Evolutionary conservation across 163 green algal genomes (phyloP).

Genomic region (Volvox carteri): DNA sequence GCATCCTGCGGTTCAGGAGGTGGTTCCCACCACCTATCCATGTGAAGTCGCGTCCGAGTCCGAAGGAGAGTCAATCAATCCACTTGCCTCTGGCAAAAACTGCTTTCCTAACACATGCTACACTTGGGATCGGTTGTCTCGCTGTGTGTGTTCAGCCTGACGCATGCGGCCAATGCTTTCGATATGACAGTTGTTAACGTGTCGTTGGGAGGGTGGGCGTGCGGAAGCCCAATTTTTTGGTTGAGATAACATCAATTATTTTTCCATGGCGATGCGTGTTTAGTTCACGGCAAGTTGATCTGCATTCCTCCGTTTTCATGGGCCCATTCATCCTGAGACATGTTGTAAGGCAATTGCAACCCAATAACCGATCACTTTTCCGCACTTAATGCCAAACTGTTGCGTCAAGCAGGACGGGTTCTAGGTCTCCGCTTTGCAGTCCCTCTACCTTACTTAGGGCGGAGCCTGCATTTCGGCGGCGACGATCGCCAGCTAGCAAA

Average conservation of each 20-base stretch:
- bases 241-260: neutral
- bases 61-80: too few relatives aligned
- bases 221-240: neutral
- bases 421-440: slow-evolving; percentile 19
- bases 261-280: neutral
- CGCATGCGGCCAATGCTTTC: slow-evolving; percentile 5
- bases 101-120: neutral
- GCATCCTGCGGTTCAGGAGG: slow-evolving; percentile 4
- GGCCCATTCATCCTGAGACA: slow-evolving; percentile 15
- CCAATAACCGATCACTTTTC: neutral
- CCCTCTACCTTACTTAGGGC: slow-evolving; percentile 8
- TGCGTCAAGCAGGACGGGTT: slow-evolving; percentile 27
- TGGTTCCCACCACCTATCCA: slow-evolving; percentile 24
- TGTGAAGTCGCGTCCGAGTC: neutral
- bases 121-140: neutral
- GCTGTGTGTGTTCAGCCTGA: neutral
- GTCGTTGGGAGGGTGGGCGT: neutral
- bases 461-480: slow-evolving; percentile 31
- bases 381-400: slow-evolving; percentile 9
- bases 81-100: neutral
- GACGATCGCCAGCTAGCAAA: slow-evolving; percentile 5
- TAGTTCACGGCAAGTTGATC: neutral
- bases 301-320: neutral
- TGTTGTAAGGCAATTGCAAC: neutral
- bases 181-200: slow-evolving; percentile 8